Evolutionary conservation across 73 alveolate genomes (phyloP).

Genomic region (Paramecium biaurelia): DNA sequence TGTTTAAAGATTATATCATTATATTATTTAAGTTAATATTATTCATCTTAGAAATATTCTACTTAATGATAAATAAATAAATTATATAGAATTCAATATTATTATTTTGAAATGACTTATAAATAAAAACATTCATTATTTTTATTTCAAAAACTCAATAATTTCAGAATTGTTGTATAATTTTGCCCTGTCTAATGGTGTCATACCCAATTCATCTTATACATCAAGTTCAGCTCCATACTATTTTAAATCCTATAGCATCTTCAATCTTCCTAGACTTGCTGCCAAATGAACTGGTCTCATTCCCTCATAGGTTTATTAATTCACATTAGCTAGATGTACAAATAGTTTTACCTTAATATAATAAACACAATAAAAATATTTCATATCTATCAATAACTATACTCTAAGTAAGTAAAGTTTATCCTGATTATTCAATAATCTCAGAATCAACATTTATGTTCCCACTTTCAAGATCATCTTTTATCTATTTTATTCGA

Average conservation of each 20-base stretch:
- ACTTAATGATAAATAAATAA: too few species aligned
- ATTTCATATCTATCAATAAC: slow-evolving; percentile 28
- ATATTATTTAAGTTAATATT: too few species aligned
- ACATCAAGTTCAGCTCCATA: background rate
- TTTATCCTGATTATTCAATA: slow-evolving; percentile 8
- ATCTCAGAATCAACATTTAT: background rate
- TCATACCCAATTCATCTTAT: background rate
- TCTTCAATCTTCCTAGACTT: slow-evolving; percentile 1
- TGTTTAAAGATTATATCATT: too few species aligned
- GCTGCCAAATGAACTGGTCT: slow-evolving; percentile 41
- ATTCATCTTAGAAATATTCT: too few species aligned
- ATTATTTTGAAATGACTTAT: background rate
- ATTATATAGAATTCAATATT: too few species aligned
- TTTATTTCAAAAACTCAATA: background rate
- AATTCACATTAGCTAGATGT: background rate
- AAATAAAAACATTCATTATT: background rate
- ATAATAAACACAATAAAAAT: background rate
- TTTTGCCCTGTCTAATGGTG: background rate
- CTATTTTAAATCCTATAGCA: background rate
- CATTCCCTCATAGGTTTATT: background rate
- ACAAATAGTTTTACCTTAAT: background rate
- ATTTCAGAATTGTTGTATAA: background rate
- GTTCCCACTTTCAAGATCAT: slow-evolving; percentile 18
- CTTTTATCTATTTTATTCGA: slow-evolving; percentile 13
- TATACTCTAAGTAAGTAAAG: background rate